Conservation (phyloP, 2,329 filamentous ascomycete genomes). For the Venturia aucupariae region DNA sequence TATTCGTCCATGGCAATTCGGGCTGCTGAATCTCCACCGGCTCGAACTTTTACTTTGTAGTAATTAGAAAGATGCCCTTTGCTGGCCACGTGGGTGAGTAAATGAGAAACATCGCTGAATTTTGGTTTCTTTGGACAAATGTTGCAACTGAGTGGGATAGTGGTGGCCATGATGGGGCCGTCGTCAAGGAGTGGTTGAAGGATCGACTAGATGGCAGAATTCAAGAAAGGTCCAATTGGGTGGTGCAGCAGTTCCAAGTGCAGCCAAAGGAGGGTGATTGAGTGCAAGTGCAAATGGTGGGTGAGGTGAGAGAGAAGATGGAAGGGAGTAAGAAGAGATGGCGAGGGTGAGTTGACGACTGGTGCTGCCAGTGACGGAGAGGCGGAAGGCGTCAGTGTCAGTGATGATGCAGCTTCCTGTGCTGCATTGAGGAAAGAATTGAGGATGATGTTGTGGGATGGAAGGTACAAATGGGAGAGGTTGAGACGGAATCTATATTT, state of each 20-base stretch:
- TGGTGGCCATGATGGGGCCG: slow-evolving; percentile 27
- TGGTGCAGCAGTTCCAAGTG: slow-evolving; percentile 9
- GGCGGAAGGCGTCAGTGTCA: neutral
- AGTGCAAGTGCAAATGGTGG: slow-evolving; percentile 7
- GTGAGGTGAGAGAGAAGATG: slow-evolving; percentile 1
- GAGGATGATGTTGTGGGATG: slow-evolving; percentile 41
- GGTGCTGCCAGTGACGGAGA: neutral
- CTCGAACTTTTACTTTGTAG: slow-evolving; percentile 69
- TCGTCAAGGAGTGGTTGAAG: neutral
- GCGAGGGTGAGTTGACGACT: neutral
- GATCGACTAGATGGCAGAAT: slow-evolving; percentile 8
- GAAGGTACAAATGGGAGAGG: neutral
- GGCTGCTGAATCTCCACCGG: slow-evolving; percentile 58
- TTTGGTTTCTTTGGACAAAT: slow-evolving; percentile 71
- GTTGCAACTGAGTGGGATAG: slow-evolving; percentile 65
- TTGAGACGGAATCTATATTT: neutral
- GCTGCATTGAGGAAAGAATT: slow-evolving; percentile 60
- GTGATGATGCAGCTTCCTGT: slow-evolving; percentile 41
- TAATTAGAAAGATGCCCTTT: slow-evolving; percentile 84
- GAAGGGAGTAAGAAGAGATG: slow-evolving; percentile 7
- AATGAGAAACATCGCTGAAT: slow-evolving; percentile 85
- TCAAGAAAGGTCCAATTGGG: slow-evolving; percentile 8
- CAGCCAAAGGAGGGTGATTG: neutral
- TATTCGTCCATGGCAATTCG: slow-evolving; percentile 55
- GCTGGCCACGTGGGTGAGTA: slow-evolving; percentile 85